phyloP scores from a whole-genome alignment of 768 basidiomycete species.

The Hygrocybe coccinea region DNA sequence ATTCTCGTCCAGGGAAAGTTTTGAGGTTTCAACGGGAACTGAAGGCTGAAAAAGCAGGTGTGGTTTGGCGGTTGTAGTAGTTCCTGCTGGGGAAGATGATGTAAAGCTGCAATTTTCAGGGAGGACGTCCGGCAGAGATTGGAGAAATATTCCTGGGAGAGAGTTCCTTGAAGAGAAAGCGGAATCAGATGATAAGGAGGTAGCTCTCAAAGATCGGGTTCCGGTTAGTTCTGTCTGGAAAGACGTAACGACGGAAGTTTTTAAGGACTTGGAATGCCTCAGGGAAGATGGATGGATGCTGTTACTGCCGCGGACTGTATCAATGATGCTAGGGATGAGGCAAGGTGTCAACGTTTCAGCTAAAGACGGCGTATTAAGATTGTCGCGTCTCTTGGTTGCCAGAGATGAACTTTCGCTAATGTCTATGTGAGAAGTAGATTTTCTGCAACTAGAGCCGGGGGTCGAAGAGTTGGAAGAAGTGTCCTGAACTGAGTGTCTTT shows the following conservation, averaged over 20 bases:
- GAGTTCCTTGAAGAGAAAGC: slow-evolving; percentile 13
- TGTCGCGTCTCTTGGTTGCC: too few species aligned
- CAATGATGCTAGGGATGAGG: too few species aligned
- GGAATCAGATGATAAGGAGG: neutral
- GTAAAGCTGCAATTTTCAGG: neutral
- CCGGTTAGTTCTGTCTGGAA: slow-evolving; percentile 4
- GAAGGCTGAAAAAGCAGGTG: slow-evolving; percentile 1
- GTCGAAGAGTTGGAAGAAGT: too few species aligned
- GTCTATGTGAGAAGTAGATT: too few species aligned
- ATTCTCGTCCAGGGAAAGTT: neutral
- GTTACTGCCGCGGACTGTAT: slow-evolving; percentile 4
- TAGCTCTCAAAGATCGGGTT: slow-evolving; percentile 1
- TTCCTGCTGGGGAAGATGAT: slow-evolving; percentile 3
- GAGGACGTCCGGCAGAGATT: neutral
- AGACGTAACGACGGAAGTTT: neutral
- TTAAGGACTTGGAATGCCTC: slow-evolving; percentile 23
- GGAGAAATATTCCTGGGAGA: slow-evolving; percentile 1
- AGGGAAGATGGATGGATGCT: slow-evolving; percentile 18
- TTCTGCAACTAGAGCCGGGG: too few species aligned
- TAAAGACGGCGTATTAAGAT: too few species aligned
- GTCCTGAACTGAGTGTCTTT: too few species aligned
- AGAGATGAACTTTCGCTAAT: too few species aligned
- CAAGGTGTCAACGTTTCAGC: too few species aligned
- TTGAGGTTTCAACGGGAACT: neutral
- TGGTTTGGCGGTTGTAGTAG: slow-evolving; percentile 23